Evolutionary conservation across 108 stramenopile genomes (phyloP), one percentile per base, ranked within the genome.

Genomic region (Cylindrotheca fusiformis): DNA sequence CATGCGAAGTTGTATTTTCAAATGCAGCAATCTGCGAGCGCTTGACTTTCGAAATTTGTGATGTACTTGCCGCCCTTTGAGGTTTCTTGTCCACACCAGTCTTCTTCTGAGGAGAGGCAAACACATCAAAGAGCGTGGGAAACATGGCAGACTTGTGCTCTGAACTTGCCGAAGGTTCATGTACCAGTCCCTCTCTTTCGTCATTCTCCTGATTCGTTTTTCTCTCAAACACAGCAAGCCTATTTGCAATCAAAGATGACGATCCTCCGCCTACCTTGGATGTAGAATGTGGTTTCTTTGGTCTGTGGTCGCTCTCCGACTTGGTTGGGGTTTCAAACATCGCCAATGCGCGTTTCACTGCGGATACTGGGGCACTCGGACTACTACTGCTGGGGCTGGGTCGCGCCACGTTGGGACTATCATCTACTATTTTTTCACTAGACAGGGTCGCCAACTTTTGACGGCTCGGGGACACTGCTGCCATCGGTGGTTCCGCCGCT

Each of bases 261-360:
- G 52, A 52, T 17, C 52, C 32, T 32, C 51, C 12, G 36, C 29
- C 6, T 50, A 52, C 17, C 20, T 63, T 20, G 51, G 63, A 8
- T 31, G 36, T 52, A 12, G 31, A 33, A 32, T 14, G 6, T 6
- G 36, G 14, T 10, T 6, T 41, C 36, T 41, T 63, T 52, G 1
- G 48, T 18, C n/a, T n/a, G 30, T 30, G 29, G 52, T 48, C 30
- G 44, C 48, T 28, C 32, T 30, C 32, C 28, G 2, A 10, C 8
- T 31, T n/a, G 17, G 17, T 0, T 47, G 65, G 25, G 14, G 12
- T 45, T 60, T 73, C 72, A 48, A 65, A 66, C 44, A 65, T 28
- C 1, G 57, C 65, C 20, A 73, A 44, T 24, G 55, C 63, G 32
- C 58, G 32, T 60, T 65, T 59, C 3, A 73, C 72, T 29, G 72